Evolutionary conservation across 75 land plant species (phyloP).

Genomic region (Picea glauca): DNA sequence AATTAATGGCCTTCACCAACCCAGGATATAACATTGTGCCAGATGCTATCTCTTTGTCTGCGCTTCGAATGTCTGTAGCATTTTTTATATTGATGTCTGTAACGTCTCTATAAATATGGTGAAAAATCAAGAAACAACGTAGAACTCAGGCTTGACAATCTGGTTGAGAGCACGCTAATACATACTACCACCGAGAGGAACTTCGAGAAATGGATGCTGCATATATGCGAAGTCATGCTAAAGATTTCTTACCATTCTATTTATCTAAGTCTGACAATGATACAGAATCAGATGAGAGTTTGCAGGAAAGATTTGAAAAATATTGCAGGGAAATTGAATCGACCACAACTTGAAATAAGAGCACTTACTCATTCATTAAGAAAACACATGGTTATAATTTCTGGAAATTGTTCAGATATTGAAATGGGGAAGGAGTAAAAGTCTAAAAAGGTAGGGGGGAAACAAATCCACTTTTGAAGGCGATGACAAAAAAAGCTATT

Average conservation of each 20-base stretch:
- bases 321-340: conserved; percentile 86
- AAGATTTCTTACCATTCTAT: conserved; percentile 78
- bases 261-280: conserved; percentile 54
- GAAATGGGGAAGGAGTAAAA: conserved; percentile 96
- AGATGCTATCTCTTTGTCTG: no score
- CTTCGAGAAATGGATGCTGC: conserved; percentile 77
- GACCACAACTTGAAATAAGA: conserved; percentile 77
- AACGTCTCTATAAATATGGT: no score
- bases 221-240: conserved; percentile 67
- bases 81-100: no score
- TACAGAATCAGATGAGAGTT: conserved; percentile 23
- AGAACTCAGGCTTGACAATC: no score
- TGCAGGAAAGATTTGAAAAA: conserved; percentile 57
- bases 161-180: no score
- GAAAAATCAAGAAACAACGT: no score
- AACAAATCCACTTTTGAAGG: no score
- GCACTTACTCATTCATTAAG: conserved; percentile 75
- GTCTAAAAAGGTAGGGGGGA: conserved; percentile 15
- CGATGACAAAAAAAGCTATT: no score
- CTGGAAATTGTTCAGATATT: conserved; percentile 75
- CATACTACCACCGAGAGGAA: conserved; percentile 12
- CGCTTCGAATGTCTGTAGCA: no score
- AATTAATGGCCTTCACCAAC: no score
- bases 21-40: no score
- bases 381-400: conserved; percentile 72